Conservation (phyloP, 139 green algal genomes). For the Coccomyxa sp. region DNA sequence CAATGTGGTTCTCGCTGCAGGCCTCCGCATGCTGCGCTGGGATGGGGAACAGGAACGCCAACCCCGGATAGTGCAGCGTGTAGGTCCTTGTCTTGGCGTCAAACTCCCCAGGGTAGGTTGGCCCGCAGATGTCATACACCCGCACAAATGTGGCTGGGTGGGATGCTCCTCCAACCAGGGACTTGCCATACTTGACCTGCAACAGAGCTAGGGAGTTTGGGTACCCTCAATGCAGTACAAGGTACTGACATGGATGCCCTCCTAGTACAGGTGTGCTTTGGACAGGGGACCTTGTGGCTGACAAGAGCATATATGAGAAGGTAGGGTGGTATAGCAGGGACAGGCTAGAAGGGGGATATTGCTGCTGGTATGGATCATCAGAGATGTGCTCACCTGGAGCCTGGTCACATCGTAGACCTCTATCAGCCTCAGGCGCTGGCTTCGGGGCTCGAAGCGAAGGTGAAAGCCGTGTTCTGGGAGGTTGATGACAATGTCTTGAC, state of each 20-base stretch:
- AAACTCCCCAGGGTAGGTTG: slow-evolving; percentile 40
- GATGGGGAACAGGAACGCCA: slow-evolving; percentile 28
- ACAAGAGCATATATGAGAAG: no score
- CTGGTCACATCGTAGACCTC: slow-evolving; percentile 45
- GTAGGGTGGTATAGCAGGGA: no score
- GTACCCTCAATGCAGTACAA: neutral
- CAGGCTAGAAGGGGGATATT: no score
- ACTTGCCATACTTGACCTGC: slow-evolving; percentile 26
- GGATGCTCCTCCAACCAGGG: slow-evolving; percentile 22
- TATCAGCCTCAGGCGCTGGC: slow-evolving; percentile 47
- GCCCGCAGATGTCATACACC: slow-evolving; percentile 41
- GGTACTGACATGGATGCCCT: neutral
- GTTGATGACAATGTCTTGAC: slow-evolving; percentile 35
- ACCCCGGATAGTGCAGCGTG: slow-evolving; percentile 43
- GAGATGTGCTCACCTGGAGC: slow-evolving; percentile 35
- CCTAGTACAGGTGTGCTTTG: neutral
- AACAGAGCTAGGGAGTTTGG: neutral
- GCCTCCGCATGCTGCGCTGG: slow-evolving; percentile 10
- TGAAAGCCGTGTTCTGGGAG: slow-evolving; percentile 52
- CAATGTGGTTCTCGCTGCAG: neutral
- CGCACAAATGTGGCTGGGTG: slow-evolving; percentile 37
- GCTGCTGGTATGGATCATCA: no score
- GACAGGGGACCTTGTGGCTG: no score
- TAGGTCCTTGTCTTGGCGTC: slow-evolving; percentile 14
- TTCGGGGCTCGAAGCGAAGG: slow-evolving; percentile 39